Evolutionary conservation across 768 basidiomycete genomes (phyloP).

Genomic region (Wakefieldia striispora): DNA sequence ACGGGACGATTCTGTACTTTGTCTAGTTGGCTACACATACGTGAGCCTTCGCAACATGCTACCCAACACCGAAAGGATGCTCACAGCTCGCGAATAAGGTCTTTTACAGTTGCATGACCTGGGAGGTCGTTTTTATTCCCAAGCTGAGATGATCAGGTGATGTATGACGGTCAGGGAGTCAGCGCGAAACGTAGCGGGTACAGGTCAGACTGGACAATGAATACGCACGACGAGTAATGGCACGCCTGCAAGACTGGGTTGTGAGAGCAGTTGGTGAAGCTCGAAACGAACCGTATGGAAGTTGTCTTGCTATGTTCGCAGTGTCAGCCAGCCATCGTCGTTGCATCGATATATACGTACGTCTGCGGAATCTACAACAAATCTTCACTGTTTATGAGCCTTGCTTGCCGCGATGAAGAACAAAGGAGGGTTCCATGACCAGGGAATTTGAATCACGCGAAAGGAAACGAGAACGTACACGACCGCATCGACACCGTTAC

Average conservation of each 20-base stretch:
- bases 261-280: constrained; percentile 72
- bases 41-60: constrained; percentile 26
- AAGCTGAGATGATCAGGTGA: constrained; percentile 42
- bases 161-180: neutral
- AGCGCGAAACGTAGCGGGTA: neutral
- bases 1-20: constrained; percentile 79
- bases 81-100: constrained; percentile 76
- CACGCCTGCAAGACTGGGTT: constrained; percentile 64
- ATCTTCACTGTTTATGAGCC: constrained; percentile 46
- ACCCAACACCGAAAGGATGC: constrained; percentile 15
- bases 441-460: neutral
- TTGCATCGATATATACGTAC: constrained; percentile 46
- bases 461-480: constrained; percentile 51
- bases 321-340: constrained; percentile 2
- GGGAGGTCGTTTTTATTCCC: constrained; percentile 93
- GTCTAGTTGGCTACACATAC: constrained; percentile 49
- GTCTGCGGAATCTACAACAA: constrained; percentile 90
- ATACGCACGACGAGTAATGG: constrained; percentile 77
- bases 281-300: constrained; percentile 84
- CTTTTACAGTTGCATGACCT: constrained; percentile 74
- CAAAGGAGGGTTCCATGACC: neutral
- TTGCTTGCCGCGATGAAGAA: neutral
- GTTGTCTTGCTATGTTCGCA: constrained; percentile 58
- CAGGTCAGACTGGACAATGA: neutral
- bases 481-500: constrained; percentile 88